Percentiles rank a stretch among this genome's conserved stretches.
These are phyloP conservation scores for Macroventuria anomochaeta DNA, from an alignment of 2,329 filamentous ascomycete species.

Conservation along the genomic window DNA sequence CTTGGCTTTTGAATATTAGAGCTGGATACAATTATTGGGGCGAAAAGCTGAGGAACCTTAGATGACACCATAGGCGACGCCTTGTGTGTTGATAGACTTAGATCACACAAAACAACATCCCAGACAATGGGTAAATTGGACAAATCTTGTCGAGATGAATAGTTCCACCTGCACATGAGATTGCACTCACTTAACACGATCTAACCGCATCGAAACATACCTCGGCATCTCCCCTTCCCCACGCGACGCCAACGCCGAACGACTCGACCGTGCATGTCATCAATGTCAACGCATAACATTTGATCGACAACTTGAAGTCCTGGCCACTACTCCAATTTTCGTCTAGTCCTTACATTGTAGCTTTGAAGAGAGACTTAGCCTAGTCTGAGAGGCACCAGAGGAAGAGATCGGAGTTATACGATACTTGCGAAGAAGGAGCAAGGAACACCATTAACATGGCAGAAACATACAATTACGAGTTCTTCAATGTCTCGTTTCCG, in stretches of 20 bases:
- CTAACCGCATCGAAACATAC: constrained; percentile 18
- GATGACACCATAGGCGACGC: too few relatives aligned
- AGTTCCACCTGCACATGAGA: neutral
- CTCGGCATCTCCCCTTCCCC: constrained; percentile 16
- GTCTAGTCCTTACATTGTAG: neutral
- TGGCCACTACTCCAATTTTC: neutral
- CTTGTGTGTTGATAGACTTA: too few relatives aligned
- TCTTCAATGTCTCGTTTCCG: constrained; percentile 78
- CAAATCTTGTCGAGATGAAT: too few relatives aligned
- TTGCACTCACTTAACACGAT: neutral
- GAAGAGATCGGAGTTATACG: too few relatives aligned
- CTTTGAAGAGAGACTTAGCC: neutral
- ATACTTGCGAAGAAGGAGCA: constrained; percentile 14
- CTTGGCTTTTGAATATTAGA: too few relatives aligned
- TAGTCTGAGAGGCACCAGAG: neutral
- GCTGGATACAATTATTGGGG: too few relatives aligned
- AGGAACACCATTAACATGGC: constrained; percentile 29
- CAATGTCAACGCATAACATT: neutral
- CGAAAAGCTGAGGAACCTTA: too few relatives aligned
- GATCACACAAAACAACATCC: too few relatives aligned
- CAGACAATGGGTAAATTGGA: too few relatives aligned
- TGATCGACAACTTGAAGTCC: neutral
- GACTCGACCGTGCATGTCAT: constrained; percentile 26
- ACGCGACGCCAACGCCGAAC: constrained; percentile 22
- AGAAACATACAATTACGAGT: constrained; percentile 58